phyloP scores from a whole-genome alignment of 2,329 filamentous ascomycete species.

The Helotiales sp. region DNA sequence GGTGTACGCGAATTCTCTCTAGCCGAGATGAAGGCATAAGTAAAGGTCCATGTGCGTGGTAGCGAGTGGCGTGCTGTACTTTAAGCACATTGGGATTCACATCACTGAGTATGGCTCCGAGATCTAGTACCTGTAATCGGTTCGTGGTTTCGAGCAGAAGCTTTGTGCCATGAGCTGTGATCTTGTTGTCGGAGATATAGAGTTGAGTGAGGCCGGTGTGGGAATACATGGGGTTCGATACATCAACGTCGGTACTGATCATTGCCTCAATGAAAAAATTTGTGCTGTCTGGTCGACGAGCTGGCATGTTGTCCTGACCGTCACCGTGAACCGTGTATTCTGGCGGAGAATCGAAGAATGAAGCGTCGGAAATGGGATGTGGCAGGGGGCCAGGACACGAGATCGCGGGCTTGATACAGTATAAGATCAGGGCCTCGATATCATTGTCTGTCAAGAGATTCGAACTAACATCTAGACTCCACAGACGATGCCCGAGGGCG shows the following conservation, averaged over 20 bases:
- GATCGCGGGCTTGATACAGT: slow-evolving; percentile 42
- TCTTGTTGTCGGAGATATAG: slow-evolving; percentile 54
- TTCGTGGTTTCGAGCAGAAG: slow-evolving; percentile 50
- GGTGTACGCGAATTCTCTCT: slow-evolving; percentile 59
- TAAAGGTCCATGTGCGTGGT: slow-evolving; percentile 2
- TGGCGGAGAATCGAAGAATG: slow-evolving; percentile 23
- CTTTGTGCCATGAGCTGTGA: slow-evolving; percentile 52
- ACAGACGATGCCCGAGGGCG: slow-evolving; percentile 50
- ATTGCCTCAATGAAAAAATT: slow-evolving; percentile 8
- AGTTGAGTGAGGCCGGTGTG: slow-evolving; percentile 57
- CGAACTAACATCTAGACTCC: slow-evolving; percentile 60
- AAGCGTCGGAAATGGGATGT: neutral
- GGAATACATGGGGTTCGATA: neutral
- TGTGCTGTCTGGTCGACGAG: slow-evolving; percentile 3
- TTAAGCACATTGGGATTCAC: neutral
- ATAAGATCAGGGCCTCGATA: slow-evolving; percentile 44
- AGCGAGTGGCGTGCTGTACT: slow-evolving; percentile 15
- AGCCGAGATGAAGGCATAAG: slow-evolving; percentile 51
- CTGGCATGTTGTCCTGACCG: neutral
- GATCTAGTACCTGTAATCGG: slow-evolving; percentile 58
- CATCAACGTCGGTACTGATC: neutral
- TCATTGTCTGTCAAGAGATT: slow-evolving; percentile 57
- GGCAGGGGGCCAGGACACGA: neutral
- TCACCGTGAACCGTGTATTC: slow-evolving; percentile 11
- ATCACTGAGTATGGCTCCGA: slow-evolving; percentile 44